Conservation (phyloP, 1,284 basidiomycete species). For the Ceratobasidium sp. region DNA sequence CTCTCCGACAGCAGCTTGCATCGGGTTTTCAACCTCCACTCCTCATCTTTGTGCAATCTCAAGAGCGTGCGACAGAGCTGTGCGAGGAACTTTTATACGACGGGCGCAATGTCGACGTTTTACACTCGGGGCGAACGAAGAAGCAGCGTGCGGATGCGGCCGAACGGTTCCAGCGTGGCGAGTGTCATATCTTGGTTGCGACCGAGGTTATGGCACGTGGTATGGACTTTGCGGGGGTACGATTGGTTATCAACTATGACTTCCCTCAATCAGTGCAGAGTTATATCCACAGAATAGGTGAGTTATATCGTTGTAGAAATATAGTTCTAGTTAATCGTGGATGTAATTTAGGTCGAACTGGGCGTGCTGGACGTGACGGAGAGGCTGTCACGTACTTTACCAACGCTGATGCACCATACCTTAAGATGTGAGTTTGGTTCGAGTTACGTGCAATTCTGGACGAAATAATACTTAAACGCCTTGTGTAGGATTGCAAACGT, state of each 20-base stretch:
- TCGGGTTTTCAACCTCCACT: constrained; percentile 93
- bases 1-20: constrained; percentile 81
- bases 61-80: constrained; percentile 90
- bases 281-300: constrained; percentile 95
- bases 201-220: constrained; percentile 97
- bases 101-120: constrained; percentile 88
- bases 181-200: constrained; percentile 92
- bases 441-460: background rate
- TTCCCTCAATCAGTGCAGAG: constrained; percentile 94
- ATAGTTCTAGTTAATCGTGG: constrained; percentile 15
- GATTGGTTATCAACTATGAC: constrained; percentile 97
- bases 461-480: constrained; percentile 45
- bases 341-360: constrained; percentile 79
- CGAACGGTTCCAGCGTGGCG: constrained; percentile 85
- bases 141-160: constrained; percentile 90
- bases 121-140: constrained; percentile 90
- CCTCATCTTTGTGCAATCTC: constrained; percentile 93
- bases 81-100: constrained; percentile 89
- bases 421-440: constrained; percentile 80
- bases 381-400: constrained; percentile 97
- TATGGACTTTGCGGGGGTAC: constrained; percentile 97
- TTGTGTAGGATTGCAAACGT: constrained; percentile 89
- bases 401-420: constrained; percentile 89
- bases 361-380: constrained; percentile 91
- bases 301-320: constrained; percentile 49